Base-by-base conservation (phyloP, 305 asterid genomes). In the Salvia sclarea region DNA sequence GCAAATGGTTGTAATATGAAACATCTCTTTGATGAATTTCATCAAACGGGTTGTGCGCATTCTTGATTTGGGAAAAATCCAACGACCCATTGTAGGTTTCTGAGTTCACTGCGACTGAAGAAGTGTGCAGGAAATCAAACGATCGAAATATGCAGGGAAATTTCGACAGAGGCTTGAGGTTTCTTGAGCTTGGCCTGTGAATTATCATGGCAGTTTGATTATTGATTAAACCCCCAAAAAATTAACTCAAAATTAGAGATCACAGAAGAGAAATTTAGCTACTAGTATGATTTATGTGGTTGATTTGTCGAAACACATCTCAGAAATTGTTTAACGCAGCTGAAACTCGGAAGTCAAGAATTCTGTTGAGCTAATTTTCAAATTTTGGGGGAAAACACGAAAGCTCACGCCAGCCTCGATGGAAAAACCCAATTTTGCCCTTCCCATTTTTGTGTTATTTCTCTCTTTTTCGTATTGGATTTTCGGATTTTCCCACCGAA, bases 1-100 rank as follows among this genome's bases (percentile, higher is more conserved):
- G 81, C 75, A 87, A 66, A 73, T 74, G 84, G 73, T 88, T 93
- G 79, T 85, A 74, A 63, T 84, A 43, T 54, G 91, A 78, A 66
- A 71, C 59, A 41, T 82, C 92, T 74, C 77, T 76, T 8, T 79
- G 80, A 7, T 71, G 82, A 72, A 63, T 48, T 87, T 79, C 78
- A 71, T 87, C 98, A 57, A 87, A 80, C 85, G 49, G 50, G 69
- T 82, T 65, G 70, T 80, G 81, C 12, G 82, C 92, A 22, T 16
- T 30, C 14, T 20, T 25, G 35, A 50, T 53, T 63, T 64, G 48
- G 41, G 77, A 44, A 2, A 13, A 31, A 2, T 63, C 48, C 5
- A 5, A 0, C 25, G 14, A 9, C 10, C 1, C 47, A 0, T 0
- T 7, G 0, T 4, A 18, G 49, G 6, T 63, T 62, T 61, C 81